Evolutionary conservation across 2,329 filamentous ascomycete genomes (phyloP), one percentile per base, ranked within the genome.

Genomic region (Ploettnerulaceae sp.): DNA sequence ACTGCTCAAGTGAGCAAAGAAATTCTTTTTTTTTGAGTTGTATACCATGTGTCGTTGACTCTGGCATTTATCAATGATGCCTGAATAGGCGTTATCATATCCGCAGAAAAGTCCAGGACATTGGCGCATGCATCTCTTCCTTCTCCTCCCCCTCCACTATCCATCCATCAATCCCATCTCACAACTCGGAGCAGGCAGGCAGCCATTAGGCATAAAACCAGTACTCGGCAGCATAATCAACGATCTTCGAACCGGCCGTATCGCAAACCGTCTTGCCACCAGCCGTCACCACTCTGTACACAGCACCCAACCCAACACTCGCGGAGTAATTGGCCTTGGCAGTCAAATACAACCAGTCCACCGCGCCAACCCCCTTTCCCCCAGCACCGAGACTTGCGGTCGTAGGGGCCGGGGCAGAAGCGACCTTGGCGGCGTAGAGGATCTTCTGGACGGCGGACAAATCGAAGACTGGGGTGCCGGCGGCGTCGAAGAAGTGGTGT

Each of bases 261-360:
- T 50, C 36, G 39, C 62, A 63, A 33, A 35, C 35, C 4, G 51
- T 24, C 9, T 37, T 48, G 7, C 61, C 61, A 18, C 62, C 62
- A 4, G 58, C 61, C 3, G 62, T 64, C 21, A 50, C 56, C n/a
- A 64, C 55, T 21, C 62, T 46, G 33, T 64, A 64, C 7, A 58
- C 62, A 20, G 49, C 15, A 2, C 22, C 14, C 3, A 60, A 21
- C 4, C 60, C 59, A 14, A 53, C 44, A 20, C 52, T 58, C 2
- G 32, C n/a, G n/a, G n/a, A 34, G 38, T 57, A 58, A 3, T 28
- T 21, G 1, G 42, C 28, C 45, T 61, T 61, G n/a, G 53, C 47
- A n/a, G 38, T 29, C 40, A 64, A 47, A 7, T 53, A 39, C 32
- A 64, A 37, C 62, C 62, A 64, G 11, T 57, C 55, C 3, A 64